Evolutionary conservation across 2,329 filamentous ascomycete species (phyloP), one percentile per base, ranked within the genome.

Genomic region (Colletotrichum incanum): DNA sequence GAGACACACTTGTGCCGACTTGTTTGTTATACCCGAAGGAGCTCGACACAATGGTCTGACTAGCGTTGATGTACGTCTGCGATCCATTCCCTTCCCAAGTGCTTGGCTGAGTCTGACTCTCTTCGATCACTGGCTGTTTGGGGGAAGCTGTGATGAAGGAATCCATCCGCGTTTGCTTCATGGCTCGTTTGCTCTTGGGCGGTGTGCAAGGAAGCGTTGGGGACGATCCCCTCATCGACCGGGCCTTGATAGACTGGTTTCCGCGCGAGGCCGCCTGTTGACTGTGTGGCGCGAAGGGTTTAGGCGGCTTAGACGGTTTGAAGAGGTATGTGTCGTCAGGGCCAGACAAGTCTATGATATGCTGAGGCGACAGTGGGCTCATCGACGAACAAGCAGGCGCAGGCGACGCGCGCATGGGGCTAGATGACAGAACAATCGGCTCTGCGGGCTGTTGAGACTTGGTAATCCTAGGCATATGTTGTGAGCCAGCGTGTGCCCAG

Each of bases 371-470:
- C 23, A 39, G 20, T 12, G 52, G 18, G 4, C 5, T 74, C 65
- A 74, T 55, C 72, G 77, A 70, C 54, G 79, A 73, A 71, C 74
- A 72, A 73, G 76, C 73, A 71, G 72, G 59, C 73, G 79, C 66
- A 79, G 80, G 77, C 74, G 82, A 81, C 74, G 78, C 37, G 56
- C 41, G 68, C 78, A 78, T 74, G 63, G 85, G 85, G 73, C 85
- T 86, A 78, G 85, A 86, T 75, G 82, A 79, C 78, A 87, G 82
- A 74, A 83, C 60, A 79, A 87, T 85, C 73, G 84, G 75, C 76
- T 86, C 80, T 76, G 76, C 75, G 67, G 69, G 71, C 64, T 67
- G 62, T 66, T 65, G 41, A 66, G 49, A 69, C 58, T 76, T 75
- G 72, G 65, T 75, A 72, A 76, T 80, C 76, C 84, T 86, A 81